Evolutionary conservation across 2,329 filamentous ascomycete genomes (phyloP), one percentile per base, ranked within the genome.

Genomic region (Dactylellina leptospora): DNA sequence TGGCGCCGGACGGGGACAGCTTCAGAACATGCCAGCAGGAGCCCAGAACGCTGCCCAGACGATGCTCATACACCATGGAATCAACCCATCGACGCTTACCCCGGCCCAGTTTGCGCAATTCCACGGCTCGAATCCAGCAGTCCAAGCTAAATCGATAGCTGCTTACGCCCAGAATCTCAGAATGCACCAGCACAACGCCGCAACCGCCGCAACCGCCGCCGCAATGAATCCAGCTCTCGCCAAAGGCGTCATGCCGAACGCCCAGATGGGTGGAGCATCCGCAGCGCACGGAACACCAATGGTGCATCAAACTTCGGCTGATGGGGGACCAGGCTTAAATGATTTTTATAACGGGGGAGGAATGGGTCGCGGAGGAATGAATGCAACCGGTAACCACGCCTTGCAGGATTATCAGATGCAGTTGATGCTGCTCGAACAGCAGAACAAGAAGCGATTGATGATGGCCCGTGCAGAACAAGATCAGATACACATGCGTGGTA

Each of bases 321-420:
- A 84, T 59, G 82, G 83, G 30, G 79, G 82, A 38, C 80, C 72
- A 53, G 74, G 60, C 51, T 75, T 78, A 75, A 73, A 62, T 54
- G 77, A 78, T 48, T 78, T 76, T 73, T 78, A 78, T 63, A 74
- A 74, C 30, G 72, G 77, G 69, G 72, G 68, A 50, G 64, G 64
- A 50, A 70, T 62, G 64, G 74, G 73, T 63, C 71, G 77, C 76
- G 71, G 79, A 81, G 74, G 76, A 83, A 76, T 92, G 55, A 59
- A 83, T 80, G 73, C 81, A 76, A 84, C 82, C 54, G 90, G 88
- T 80, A 93, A 92, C 78, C 90, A 93, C 79, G 90, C 90, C 20
- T 83, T 93, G 47, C 90, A 93, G 80, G 90, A 95, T 79, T 93
- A 93, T 77, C 90, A 93, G 81, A 93, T 93, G 90, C 90, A 93